These are phyloP conservation scores for Hygrophila difformis DNA, from an alignment of 257 asterid species.

Conservation along the genomic window DNA sequence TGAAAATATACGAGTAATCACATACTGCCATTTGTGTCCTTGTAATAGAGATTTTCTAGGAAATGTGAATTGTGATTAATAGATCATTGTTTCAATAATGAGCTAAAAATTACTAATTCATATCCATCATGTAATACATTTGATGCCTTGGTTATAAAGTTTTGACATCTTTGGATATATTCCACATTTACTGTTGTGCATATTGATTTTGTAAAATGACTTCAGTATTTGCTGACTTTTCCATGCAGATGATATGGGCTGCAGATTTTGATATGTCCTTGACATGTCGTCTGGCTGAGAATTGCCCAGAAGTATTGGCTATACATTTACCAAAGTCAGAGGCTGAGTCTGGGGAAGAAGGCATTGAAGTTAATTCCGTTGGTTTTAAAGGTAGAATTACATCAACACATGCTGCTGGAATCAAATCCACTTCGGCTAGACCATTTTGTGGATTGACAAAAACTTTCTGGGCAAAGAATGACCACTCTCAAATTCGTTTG, in stretches of 20 bases:
- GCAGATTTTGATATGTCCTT: conserved; percentile 83
- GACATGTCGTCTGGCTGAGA: conserved; percentile 53
- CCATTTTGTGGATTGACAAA: conserved; percentile 90
- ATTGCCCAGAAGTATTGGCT: conserved; percentile 65
- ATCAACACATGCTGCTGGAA: conserved; percentile 38
- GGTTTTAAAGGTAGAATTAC: conserved; percentile 33
- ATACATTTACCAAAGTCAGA: conserved; percentile 54
- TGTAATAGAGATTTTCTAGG: no score
- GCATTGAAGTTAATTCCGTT: conserved; percentile 27
- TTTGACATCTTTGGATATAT: no score
- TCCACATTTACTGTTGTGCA: conserved; percentile 1
- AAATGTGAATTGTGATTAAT: no score
- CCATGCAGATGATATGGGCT: conserved; percentile 96
- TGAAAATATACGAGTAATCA: no score
- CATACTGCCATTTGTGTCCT: no score
- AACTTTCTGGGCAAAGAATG: conserved; percentile 72
- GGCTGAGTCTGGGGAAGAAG: conserved; percentile 53
- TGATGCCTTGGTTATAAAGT: no score
- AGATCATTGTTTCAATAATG: no score
- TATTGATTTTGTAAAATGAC: not conserved
- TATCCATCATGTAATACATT: no score
- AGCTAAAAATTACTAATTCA: no score
- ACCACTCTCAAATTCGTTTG: conserved; percentile 38
- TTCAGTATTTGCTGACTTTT: conserved; percentile 10
- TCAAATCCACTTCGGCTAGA: conserved; percentile 40